These are phyloP conservation scores for Paxillus ammoniavirescens DNA, from an alignment of 768 basidiomycete genomes.

Conservation along the genomic window DNA sequence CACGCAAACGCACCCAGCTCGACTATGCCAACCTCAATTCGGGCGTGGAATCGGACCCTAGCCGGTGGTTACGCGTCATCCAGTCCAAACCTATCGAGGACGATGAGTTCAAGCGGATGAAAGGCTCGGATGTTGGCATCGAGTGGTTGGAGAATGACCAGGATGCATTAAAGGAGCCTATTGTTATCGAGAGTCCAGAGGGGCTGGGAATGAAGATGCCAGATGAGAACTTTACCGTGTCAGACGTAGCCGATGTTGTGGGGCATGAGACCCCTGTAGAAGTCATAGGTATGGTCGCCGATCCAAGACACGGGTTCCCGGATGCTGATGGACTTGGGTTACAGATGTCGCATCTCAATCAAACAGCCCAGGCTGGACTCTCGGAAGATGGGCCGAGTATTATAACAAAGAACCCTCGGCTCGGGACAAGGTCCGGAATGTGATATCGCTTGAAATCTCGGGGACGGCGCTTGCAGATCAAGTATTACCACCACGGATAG, in stretches of 20 bases:
- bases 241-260: constrained; percentile 76
- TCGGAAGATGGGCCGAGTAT: constrained; percentile 90
- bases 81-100: constrained; percentile 62
- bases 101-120: constrained; percentile 66
- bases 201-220: constrained; percentile 94
- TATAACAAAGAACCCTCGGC: constrained; percentile 63
- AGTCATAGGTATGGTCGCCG: constrained; percentile 72
- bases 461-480: constrained; percentile 77
- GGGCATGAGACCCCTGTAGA: constrained; percentile 81
- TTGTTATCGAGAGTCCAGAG: constrained; percentile 74
- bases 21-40: constrained; percentile 79
- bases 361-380: constrained; percentile 81
- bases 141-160: constrained; percentile 77
- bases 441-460: constrained; percentile 93
- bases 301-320: neutral
- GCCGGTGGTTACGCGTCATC: constrained; percentile 66
- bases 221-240: constrained; percentile 61
- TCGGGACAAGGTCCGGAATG: constrained; percentile 88
- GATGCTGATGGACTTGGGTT: constrained; percentile 1
- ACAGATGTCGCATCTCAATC: constrained; percentile 88
- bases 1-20: constrained; percentile 67
- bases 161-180: constrained; percentile 75
- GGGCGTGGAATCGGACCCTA: constrained; percentile 58
- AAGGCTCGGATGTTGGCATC: constrained; percentile 61
- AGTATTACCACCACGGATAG: constrained; percentile 80